phyloP scores from a whole-genome alignment of 1,284 basidiomycete species.

The Trametes pubescens region DNA sequence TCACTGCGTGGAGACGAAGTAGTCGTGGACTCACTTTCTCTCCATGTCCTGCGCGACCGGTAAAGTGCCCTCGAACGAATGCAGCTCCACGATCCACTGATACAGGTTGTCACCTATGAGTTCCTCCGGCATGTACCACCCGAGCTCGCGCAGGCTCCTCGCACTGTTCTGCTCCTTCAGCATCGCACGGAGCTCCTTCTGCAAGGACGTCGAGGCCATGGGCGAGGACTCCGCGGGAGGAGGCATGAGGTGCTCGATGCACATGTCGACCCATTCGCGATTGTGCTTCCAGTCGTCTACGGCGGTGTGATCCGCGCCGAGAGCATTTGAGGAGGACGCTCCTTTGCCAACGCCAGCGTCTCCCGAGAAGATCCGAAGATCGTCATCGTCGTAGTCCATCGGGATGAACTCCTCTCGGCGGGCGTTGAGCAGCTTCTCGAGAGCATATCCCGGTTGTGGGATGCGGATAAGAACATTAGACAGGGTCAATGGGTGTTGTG shows the following conservation, averaged over 20 bases:
- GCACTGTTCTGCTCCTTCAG: constrained; percentile 62
- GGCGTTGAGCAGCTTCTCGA: constrained; percentile 54
- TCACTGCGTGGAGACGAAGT: not conserved
- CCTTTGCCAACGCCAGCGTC: constrained; percentile 7
- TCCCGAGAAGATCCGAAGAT: constrained; percentile 51
- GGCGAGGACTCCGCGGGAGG: constrained; percentile 60
- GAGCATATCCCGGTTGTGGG: constrained; percentile 60
- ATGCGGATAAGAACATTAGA: constrained; percentile 49
- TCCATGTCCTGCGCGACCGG: constrained; percentile 65
- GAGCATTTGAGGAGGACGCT: not conserved
- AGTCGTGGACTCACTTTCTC: constrained; percentile 48
- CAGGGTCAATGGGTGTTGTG: constrained; percentile 37
- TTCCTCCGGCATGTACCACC: constrained; percentile 69
- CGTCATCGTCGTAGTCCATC: constrained; percentile 55
- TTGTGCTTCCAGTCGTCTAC: constrained; percentile 63
- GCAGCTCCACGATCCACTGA: constrained; percentile 74
- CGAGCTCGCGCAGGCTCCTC: constrained; percentile 56
- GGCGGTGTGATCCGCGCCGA: not conserved
- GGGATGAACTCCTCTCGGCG: constrained; percentile 50
- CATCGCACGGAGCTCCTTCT: constrained; percentile 62
- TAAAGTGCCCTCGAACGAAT: constrained; percentile 64
- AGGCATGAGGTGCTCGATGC: constrained; percentile 56
- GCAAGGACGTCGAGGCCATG: constrained; percentile 59
- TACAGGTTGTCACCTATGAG: constrained; percentile 69
- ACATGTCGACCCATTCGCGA: constrained; percentile 53